Conservation (phyloP, 1,284 basidiomycete genomes). For the Boletus subluridellus region DNA sequence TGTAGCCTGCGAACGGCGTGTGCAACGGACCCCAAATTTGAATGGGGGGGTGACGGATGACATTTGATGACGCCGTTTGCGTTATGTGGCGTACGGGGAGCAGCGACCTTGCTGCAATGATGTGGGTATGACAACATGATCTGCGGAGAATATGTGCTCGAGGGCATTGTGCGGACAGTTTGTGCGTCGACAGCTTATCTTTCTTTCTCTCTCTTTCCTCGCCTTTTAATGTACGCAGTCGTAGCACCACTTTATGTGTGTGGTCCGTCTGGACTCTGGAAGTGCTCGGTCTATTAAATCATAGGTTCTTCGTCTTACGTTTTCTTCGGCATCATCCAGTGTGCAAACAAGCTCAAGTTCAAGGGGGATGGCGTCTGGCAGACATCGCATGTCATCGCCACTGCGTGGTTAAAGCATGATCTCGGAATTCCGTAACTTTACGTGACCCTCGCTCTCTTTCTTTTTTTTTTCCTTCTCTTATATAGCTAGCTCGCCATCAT, state of each 20-base stretch:
- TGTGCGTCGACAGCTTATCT: conserved; percentile 1
- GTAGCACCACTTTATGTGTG: not conserved
- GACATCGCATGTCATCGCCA: conserved; percentile 29
- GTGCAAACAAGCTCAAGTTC: not conserved
- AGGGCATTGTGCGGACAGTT: conserved; percentile 8
- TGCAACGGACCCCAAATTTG: conserved; percentile 26
- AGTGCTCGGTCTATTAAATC: conserved; percentile 19
- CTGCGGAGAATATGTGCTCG: conserved; percentile 25
- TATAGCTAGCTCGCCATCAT: conserved; percentile 6
- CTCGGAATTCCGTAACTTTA: conserved; percentile 32
- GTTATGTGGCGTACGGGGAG: conserved; percentile 31
- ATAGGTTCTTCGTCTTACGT: conserved; percentile 20
- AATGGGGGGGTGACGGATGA: conserved; percentile 17
- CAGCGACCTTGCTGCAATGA: conserved; percentile 34
- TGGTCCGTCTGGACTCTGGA: conserved; percentile 16
- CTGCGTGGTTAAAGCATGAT: conserved; percentile 31
- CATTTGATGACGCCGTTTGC: conserved; percentile 33
- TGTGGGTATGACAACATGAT: conserved; percentile 32
- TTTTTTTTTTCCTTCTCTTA: not conserved
- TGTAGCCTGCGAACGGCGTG: conserved; percentile 47
- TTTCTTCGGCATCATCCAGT: conserved; percentile 9
- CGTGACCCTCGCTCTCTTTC: conserved; percentile 16
- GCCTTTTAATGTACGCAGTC: conserved; percentile 16
- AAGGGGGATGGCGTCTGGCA: not conserved
- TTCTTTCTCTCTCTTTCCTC: conserved; percentile 1